Evolutionary conservation across 2,329 filamentous ascomycete genomes (phyloP).

Genomic region (Penicillium sp.): DNA sequence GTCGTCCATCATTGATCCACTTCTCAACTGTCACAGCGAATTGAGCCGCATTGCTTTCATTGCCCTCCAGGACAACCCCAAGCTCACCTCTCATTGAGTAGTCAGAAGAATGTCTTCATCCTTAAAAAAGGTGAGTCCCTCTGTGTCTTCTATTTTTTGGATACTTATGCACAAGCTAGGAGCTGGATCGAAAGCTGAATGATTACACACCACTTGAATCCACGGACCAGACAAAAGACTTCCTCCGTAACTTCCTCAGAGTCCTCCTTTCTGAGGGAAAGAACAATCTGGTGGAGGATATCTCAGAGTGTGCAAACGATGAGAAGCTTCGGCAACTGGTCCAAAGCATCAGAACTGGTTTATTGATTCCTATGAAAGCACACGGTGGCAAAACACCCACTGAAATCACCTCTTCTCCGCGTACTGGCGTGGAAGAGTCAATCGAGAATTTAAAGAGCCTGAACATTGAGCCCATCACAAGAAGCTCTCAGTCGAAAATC

Average conservation of each 20-base stretch:
- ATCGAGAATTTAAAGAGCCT: slow-evolving; percentile 15
- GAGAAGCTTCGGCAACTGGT: slow-evolving; percentile 15
- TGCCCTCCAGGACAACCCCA: slow-evolving; percentile 4
- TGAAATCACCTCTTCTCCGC: slow-evolving; percentile 15
- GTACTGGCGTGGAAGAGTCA: slow-evolving; percentile 16
- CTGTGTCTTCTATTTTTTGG: slow-evolving; percentile 1
- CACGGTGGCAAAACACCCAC: slow-evolving; percentile 14
- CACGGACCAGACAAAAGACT: slow-evolving; percentile 8
- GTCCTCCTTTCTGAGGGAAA: slow-evolving; percentile 12
- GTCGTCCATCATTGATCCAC: slow-evolving; percentile 2
- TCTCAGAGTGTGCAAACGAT: slow-evolving; percentile 12
- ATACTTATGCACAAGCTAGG: slow-evolving; percentile 10
- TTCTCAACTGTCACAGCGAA: slow-evolving; percentile 3
- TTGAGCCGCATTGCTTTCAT: slow-evolving; percentile 3
- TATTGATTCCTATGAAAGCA: slow-evolving; percentile 21
- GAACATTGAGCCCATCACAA: slow-evolving; percentile 9
- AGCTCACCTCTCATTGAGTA: slow-evolving; percentile 2
- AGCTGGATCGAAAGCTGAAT: slow-evolving; percentile 12
- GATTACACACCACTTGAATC: slow-evolving; percentile 2
- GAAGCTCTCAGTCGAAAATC: slow-evolving; percentile 6
- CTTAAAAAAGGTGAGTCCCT: slow-evolving; percentile 4
- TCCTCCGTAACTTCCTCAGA: slow-evolving; percentile 14
- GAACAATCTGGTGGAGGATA: slow-evolving; percentile 15
- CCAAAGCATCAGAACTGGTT: slow-evolving; percentile 12
- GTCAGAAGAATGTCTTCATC: slow-evolving; percentile 7